phyloP scores from a whole-genome alignment of 129 eudicot species.

The Escallonia herrerae region DNA sequence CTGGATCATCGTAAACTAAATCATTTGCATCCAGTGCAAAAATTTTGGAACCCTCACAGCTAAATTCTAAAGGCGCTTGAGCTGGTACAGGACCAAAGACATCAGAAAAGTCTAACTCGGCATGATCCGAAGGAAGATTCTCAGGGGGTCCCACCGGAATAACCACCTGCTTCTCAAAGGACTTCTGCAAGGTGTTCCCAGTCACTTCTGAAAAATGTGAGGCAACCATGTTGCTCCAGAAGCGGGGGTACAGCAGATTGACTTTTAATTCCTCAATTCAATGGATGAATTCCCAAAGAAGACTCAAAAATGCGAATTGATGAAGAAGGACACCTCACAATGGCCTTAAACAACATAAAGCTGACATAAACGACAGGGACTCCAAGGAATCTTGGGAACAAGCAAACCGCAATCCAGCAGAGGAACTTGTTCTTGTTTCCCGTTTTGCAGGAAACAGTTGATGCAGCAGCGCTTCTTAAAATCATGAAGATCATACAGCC shows the following conservation, averaged over 20 bases:
- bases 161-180: conserved; percentile 22
- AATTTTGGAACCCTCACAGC: conserved; percentile 10
- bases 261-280: neutral
- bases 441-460: conserved; percentile 53
- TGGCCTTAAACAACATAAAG: conserved; percentile 26
- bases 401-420: conserved; percentile 40
- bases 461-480: conserved; percentile 48
- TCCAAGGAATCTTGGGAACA: conserved; percentile 38
- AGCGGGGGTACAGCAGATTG: conserved; percentile 11
- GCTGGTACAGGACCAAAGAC: conserved; percentile 50
- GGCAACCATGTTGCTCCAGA: conserved; percentile 42
- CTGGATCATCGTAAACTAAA: conserved; percentile 44
- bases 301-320: conserved; percentile 21
- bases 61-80: conserved; percentile 22
- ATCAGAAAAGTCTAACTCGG: conserved; percentile 59
- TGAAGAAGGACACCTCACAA: conserved; percentile 30
- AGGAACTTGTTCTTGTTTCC: conserved; percentile 55
- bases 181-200: conserved; percentile 26
- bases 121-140: conserved; percentile 26
- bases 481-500: conserved; percentile 56
- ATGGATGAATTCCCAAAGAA: conserved; percentile 1
- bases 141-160: conserved; percentile 28
- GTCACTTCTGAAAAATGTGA: conserved; percentile 29
- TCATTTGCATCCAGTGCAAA: conserved; percentile 21
- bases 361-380: conserved; percentile 17